Percentiles rank a stretch among this genome's conserved stretches.
Conservation (phyloP, 768 basidiomycete genomes). For the Calocera viscosa region DNA sequence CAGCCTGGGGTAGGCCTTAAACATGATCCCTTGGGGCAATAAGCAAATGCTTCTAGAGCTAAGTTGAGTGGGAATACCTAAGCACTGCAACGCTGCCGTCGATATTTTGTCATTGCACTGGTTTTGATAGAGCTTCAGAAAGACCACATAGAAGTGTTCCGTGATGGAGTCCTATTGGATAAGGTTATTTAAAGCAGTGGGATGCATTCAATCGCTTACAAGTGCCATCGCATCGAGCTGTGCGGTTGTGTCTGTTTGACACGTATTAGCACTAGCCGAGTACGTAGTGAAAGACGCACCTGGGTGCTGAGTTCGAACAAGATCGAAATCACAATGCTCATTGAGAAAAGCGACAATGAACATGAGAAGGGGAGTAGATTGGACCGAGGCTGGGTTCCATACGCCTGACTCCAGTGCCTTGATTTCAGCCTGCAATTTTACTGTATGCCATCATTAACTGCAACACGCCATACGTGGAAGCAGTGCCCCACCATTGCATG, state of each 20-base stretch:
- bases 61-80: slow-evolving; percentile 44
- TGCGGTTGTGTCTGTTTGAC: slow-evolving; percentile 37
- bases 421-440: background rate
- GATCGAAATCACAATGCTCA: slow-evolving; percentile 83
- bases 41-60: background rate
- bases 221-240: slow-evolving; percentile 50
- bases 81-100: slow-evolving; percentile 73
- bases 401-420: background rate
- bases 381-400: background rate
- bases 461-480: background rate
- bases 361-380: slow-evolving; percentile 39
- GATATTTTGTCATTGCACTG: slow-evolving; percentile 40
- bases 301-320: slow-evolving; percentile 46
- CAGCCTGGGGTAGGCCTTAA: slow-evolving; percentile 79
- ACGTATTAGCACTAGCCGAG: background rate
- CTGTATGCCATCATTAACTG: background rate
- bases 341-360: slow-evolving; percentile 76
- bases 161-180: slow-evolving; percentile 50
- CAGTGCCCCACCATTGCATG: slow-evolving; percentile 56
- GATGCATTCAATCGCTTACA: slow-evolving; percentile 26
- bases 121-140: slow-evolving; percentile 62
- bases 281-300: slow-evolving; percentile 33
- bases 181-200: background rate
- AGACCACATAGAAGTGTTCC: slow-evolving; percentile 66
- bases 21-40: slow-evolving; percentile 60